These are phyloP conservation scores for Phanerodontia chrysosporium DNA, from an alignment of 768 basidiomycete genomes.

Conservation along the genomic window DNA sequence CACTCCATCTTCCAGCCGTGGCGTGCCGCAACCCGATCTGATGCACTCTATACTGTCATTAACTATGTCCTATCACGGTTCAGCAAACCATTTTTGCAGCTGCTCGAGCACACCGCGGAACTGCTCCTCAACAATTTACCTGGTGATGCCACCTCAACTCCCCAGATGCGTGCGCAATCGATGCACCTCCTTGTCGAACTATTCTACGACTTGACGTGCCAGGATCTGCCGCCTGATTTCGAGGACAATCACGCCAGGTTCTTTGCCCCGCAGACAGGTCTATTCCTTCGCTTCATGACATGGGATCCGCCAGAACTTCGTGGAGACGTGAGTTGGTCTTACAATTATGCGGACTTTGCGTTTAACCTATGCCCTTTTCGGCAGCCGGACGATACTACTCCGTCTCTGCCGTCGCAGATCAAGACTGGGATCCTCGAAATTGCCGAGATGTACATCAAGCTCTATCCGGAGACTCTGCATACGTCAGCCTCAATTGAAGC, in stretches of 20 bases:
- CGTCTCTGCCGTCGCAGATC: slow-evolving; percentile 85
- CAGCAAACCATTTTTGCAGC: slow-evolving; percentile 74
- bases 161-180: slow-evolving; percentile 59
- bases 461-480: slow-evolving; percentile 75
- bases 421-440: slow-evolving; percentile 90
- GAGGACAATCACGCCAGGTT: slow-evolving; percentile 86
- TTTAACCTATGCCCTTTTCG: slow-evolving; percentile 3
- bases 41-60: slow-evolving; percentile 85
- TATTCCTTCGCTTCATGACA: slow-evolving; percentile 75
- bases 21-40: slow-evolving; percentile 86
- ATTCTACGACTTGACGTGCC: slow-evolving; percentile 91
- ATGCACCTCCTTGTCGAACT: slow-evolving; percentile 81
- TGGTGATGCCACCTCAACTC: slow-evolving; percentile 29
- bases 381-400: slow-evolving; percentile 75
- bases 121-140: slow-evolving; percentile 42
- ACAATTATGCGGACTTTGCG: background rate
- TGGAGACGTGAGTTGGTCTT: slow-evolving; percentile 56
- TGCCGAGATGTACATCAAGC: slow-evolving; percentile 81
- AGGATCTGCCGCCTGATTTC: slow-evolving; percentile 91
- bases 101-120: slow-evolving; percentile 67
- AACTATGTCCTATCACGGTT: slow-evolving; percentile 86
- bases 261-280: slow-evolving; percentile 64
- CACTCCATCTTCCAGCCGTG: slow-evolving; percentile 95
- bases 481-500: slow-evolving; percentile 58
- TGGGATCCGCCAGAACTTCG: slow-evolving; percentile 72